Evolutionary conservation across 2,329 filamentous ascomycete species (phyloP).

Genomic region (Fusarium anthophilum): DNA sequence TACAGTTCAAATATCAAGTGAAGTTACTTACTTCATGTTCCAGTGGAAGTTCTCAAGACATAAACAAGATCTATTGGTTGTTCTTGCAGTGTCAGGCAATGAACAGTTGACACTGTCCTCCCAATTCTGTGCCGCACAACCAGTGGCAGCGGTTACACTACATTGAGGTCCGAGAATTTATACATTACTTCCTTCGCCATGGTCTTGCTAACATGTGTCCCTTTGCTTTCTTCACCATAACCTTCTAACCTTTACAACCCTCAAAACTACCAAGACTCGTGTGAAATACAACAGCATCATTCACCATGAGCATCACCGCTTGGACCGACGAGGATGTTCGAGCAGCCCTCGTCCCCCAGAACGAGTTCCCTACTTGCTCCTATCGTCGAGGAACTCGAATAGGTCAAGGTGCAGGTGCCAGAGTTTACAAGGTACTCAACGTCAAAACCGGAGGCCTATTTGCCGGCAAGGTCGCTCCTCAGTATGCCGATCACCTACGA

Average conservation of each 20-base stretch:
- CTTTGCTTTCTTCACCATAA: neutral
- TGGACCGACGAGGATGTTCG: slow-evolving; percentile 38
- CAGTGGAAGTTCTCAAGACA: neutral
- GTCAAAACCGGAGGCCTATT: slow-evolving; percentile 38
- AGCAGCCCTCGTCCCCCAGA: slow-evolving; percentile 13
- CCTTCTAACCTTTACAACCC: neutral
- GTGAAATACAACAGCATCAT: neutral
- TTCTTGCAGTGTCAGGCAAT: neutral
- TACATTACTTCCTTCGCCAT: neutral
- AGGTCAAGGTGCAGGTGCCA: slow-evolving; percentile 43
- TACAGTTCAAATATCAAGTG: neutral
- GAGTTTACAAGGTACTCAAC: slow-evolving; percentile 44
- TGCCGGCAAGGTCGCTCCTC: slow-evolving; percentile 44
- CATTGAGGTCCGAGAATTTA: neutral
- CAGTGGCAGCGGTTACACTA: neutral
- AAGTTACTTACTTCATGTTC: neutral
- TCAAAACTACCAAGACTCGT: neutral
- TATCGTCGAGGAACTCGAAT: slow-evolving; percentile 41
- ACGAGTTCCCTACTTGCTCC: slow-evolving; percentile 17
- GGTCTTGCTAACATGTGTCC: neutral
- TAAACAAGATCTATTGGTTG: neutral
- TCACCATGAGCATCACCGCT: neutral
- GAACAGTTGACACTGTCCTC: neutral
- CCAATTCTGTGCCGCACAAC: neutral
- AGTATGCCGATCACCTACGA: slow-evolving; percentile 31